These are phyloP conservation scores for Talinum fruticosum DNA, from an alignment of 148 eudicot species.

Conservation along the genomic window DNA sequence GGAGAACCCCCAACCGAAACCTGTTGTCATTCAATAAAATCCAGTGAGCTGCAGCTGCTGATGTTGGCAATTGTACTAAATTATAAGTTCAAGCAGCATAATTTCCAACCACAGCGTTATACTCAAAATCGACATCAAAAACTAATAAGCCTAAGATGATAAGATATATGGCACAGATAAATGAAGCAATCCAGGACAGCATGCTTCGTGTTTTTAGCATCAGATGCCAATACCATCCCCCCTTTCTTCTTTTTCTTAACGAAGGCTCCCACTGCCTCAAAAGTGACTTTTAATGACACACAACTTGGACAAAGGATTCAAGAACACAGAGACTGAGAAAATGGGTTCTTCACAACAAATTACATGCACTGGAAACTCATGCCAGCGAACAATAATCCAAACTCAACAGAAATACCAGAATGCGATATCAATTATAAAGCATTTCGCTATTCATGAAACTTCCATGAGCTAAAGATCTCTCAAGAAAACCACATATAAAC, in stretches of 20 bases:
- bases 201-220: neutral
- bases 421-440: neutral
- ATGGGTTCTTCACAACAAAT: neutral
- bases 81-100: neutral
- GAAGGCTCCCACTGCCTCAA: neutral
- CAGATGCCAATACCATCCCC: neutral
- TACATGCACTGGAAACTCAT: neutral
- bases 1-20: slow-evolving; percentile 85
- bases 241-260: no score
- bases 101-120: neutral
- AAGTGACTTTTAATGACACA: neutral
- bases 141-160: neutral
- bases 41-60: neutral
- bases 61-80: neutral
- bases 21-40: slow-evolving; percentile 34
- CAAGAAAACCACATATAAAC: neutral
- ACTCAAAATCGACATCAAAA: neutral
- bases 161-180: neutral
- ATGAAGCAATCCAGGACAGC: neutral
- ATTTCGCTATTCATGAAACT: neutral
- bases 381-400: neutral
- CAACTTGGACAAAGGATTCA: neutral
- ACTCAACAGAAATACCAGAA: neutral
- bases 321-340: neutral
- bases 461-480: neutral